A percentile compares a stretch with the other conserved stretches of the same genome.
These are phyloP conservation scores for Heterobasidion parviporum DNA, from an alignment of 1,284 basidiomycete species.

Conservation along the genomic window DNA sequence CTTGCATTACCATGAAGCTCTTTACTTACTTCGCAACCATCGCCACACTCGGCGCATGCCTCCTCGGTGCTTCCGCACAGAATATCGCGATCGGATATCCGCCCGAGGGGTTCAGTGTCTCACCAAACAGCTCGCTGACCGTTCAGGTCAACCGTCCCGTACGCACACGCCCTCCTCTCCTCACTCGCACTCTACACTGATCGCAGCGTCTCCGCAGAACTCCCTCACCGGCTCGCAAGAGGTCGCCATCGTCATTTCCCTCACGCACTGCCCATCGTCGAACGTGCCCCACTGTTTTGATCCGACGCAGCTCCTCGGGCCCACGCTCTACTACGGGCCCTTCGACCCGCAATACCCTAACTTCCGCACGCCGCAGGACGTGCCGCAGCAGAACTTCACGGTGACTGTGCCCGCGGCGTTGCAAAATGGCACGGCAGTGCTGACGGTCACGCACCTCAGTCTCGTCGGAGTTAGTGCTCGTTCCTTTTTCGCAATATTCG, in stretches of 20 bases:
- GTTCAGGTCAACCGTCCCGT: conserved; percentile 39
- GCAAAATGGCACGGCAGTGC: conserved; percentile 23
- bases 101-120: conserved; percentile 20
- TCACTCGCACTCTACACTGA: neutral
- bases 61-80: conserved; percentile 28
- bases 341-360: conserved; percentile 29
- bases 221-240: conserved; percentile 29
- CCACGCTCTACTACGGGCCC: conserved; percentile 34
- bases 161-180: conserved; percentile 11
- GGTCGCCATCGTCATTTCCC: conserved; percentile 33
- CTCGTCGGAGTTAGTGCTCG: conserved; percentile 35
- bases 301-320: conserved; percentile 28
- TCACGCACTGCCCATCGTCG: conserved; percentile 22
- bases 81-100: conserved; percentile 29
- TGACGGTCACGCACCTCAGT: conserved; percentile 33
- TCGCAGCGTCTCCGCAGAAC: conserved; percentile 19
- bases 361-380: conserved; percentile 12
- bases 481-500: neutral
- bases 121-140: conserved; percentile 26
- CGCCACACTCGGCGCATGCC: conserved; percentile 8
- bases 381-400: conserved; percentile 43
- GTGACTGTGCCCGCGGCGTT: conserved; percentile 30
- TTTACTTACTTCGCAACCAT: neutral
- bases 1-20: neutral
- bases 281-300: conserved; percentile 20